Evolutionary conservation across 306 rosid species (phyloP).

Genomic region (Datisca glomerata): DNA sequence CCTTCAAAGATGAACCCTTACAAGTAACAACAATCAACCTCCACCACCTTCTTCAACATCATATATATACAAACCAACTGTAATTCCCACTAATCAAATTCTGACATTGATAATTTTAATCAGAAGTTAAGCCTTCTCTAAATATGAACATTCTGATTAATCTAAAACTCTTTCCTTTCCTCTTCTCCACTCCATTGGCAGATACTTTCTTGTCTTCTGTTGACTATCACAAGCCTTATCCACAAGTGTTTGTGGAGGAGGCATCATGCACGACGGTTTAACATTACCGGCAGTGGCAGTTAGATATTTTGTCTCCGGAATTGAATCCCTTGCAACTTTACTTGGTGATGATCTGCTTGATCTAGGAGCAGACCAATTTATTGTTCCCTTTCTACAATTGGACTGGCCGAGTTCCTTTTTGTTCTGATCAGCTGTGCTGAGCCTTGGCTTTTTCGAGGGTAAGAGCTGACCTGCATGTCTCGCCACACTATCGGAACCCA

Average conservation of each 20-base stretch:
- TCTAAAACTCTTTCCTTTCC: conserved; percentile 49
- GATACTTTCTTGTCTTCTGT: conserved; percentile 46
- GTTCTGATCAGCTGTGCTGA: conserved; percentile 29
- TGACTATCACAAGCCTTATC: conserved; percentile 39
- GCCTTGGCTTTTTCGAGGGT: conserved; percentile 67
- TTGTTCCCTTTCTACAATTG: conserved; percentile 33
- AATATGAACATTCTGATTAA: conserved; percentile 15
- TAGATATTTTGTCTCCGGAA: conserved; percentile 37
- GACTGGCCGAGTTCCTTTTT: conserved; percentile 30
- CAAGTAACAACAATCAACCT: conserved; percentile 19
- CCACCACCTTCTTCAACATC: conserved; percentile 28
- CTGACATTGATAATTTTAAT: neutral
- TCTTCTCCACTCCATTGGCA: conserved; percentile 64
- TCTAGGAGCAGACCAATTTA: conserved; percentile 61
- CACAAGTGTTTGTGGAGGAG: conserved; percentile 50
- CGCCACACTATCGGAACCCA: conserved; percentile 27
- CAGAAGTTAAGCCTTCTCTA: neutral
- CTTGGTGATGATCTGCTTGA: conserved; percentile 69
- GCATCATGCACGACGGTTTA: conserved; percentile 65
- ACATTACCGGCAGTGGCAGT: conserved; percentile 23
- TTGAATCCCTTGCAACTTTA: conserved; percentile 40
- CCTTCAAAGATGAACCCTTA: conserved; percentile 8
- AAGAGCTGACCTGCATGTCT: conserved; percentile 32
- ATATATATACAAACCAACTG: conserved; percentile 45
- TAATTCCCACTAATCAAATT: conserved; percentile 9